Conservation (phyloP, 2,329 filamentous ascomycete species). For the Cryphonectria carpinicola region DNA sequence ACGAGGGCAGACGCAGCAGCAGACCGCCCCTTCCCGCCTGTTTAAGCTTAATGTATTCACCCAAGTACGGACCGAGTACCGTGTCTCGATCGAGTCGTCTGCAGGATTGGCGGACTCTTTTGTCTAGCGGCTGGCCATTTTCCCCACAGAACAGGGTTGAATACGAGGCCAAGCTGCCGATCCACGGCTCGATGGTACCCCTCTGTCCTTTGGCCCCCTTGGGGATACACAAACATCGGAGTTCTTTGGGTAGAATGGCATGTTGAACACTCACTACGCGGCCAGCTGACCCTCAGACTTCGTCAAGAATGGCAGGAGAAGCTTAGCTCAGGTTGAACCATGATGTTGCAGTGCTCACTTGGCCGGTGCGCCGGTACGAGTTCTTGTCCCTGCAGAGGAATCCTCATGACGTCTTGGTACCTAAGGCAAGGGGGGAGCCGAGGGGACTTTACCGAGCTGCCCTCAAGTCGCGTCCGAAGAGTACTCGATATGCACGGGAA, state of each 20-base stretch:
- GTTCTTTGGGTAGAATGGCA: not conserved
- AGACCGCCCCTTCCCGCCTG: not conserved
- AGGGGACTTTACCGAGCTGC: not conserved
- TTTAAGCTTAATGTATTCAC: conserved; percentile 11
- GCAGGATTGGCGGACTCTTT: conserved; percentile 8
- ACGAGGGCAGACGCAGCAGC: not conserved
- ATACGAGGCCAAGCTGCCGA: conserved; percentile 15
- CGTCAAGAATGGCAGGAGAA: not conserved
- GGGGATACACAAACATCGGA: not conserved
- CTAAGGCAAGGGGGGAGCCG: not conserved
- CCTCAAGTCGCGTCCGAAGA: not conserved
- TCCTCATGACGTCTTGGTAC: conserved; percentile 8
- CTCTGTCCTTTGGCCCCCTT: not conserved
- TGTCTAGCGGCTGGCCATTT: conserved; percentile 3
- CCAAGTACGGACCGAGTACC: not conserved
- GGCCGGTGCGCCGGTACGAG: not conserved
- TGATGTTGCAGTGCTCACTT: conserved; percentile 1
- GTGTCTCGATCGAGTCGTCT: not conserved
- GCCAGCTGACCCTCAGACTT: not conserved
- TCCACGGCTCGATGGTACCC: conserved; percentile 7
- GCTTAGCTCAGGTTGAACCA: not conserved
- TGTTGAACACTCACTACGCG: not conserved
- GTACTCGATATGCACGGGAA: not conserved
- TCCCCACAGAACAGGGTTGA: conserved; percentile 9
- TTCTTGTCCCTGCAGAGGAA: not conserved